phyloP scores from a whole-genome alignment of 495 filamentous ascomycete species.

The Podospora fimiseda region DNA sequence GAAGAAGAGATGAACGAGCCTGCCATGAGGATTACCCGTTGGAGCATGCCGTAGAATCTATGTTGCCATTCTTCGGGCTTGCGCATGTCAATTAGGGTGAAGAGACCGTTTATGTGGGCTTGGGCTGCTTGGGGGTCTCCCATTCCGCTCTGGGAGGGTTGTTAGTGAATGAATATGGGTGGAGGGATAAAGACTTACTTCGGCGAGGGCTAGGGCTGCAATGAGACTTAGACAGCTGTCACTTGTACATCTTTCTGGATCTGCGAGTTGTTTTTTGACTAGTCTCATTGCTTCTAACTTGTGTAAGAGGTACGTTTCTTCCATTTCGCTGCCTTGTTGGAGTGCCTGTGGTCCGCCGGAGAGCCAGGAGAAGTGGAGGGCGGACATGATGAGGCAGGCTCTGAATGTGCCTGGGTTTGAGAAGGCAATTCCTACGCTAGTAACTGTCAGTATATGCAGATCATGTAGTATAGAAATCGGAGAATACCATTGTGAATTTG shows the following conservation, averaged over 20 bases:
- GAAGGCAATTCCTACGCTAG: constrained; percentile 12
- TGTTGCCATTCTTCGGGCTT: constrained; percentile 16
- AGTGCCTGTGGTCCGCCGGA: constrained; percentile 1
- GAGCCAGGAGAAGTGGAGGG: constrained; percentile 20
- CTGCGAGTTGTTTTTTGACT: constrained; percentile 16
- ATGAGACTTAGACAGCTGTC: constrained; percentile 19
- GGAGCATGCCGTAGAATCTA: constrained; percentile 16
- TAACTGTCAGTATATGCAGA: neutral
- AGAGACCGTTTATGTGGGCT: constrained; percentile 20
- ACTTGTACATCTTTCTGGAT: constrained; percentile 8
- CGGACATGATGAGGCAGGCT: constrained; percentile 14
- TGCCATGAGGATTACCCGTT: constrained; percentile 15
- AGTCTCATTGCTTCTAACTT: constrained; percentile 20
- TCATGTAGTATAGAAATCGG: neutral
- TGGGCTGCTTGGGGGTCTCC: constrained; percentile 18
- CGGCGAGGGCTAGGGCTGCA: constrained; percentile 20
- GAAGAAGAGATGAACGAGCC: constrained; percentile 19
- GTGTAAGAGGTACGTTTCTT: constrained; percentile 21
- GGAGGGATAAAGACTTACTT: constrained; percentile 8
- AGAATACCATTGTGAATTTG: constrained; percentile 14
- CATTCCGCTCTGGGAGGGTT: constrained; percentile 14
- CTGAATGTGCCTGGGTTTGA: constrained; percentile 15
- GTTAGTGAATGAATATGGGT: neutral
- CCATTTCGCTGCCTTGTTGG: constrained; percentile 7
- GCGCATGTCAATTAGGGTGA: constrained; percentile 16